Percentiles rank a stretch among this genome's conserved stretches.
Evolutionary conservation across 352 stramenopile species (phyloP).

Genomic region (Phytophthora melonis): DNA sequence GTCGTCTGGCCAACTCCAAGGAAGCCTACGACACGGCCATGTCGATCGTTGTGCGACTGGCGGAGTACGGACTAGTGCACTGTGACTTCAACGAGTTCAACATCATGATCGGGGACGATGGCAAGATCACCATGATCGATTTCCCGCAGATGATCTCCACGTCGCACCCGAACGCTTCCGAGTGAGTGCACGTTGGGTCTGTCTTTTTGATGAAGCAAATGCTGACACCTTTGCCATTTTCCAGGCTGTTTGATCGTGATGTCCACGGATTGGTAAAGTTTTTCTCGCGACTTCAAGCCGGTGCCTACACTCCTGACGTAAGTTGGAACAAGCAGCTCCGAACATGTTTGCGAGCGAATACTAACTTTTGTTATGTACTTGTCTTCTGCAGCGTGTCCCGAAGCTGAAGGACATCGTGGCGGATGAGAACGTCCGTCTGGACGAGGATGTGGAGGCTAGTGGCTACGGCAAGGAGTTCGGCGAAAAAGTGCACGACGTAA

Average conservation of each 20-base stretch:
- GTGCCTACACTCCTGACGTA: slow-evolving; percentile 88
- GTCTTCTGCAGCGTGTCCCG: slow-evolving; percentile 49
- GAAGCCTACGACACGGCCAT: slow-evolving; percentile 96
- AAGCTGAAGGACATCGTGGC: slow-evolving; percentile 76
- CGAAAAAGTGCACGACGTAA: slow-evolving; percentile 72
- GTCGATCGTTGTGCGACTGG: slow-evolving; percentile 96
- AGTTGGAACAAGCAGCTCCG: slow-evolving; percentile 32
- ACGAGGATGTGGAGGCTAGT: slow-evolving; percentile 82
- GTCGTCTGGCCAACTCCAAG: slow-evolving; percentile 92
- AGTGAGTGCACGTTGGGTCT: slow-evolving; percentile 77
- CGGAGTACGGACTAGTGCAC: slow-evolving; percentile 98
- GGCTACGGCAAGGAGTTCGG: slow-evolving; percentile 85
- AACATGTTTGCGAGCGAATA: neutral
- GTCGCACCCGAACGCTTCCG: slow-evolving; percentile 97
- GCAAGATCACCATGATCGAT: slow-evolving; percentile 99
- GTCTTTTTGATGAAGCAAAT: neutral
- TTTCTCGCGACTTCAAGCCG: slow-evolving; percentile 90
- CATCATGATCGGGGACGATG: slow-evolving; percentile 96
- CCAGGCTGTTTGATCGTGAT: slow-evolving; percentile 94
- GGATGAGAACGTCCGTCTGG: slow-evolving; percentile 66
- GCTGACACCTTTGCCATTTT: slow-evolving; percentile 19
- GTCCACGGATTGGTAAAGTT: slow-evolving; percentile 97
- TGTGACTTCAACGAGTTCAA: slow-evolving; percentile 99
- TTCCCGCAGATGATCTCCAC: slow-evolving; percentile 99
- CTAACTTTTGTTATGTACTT: slow-evolving; percentile 6